These are phyloP conservation scores for Fusarium phyllophilum DNA, from an alignment of 2,329 filamentous ascomycete species.

Conservation along the genomic window DNA sequence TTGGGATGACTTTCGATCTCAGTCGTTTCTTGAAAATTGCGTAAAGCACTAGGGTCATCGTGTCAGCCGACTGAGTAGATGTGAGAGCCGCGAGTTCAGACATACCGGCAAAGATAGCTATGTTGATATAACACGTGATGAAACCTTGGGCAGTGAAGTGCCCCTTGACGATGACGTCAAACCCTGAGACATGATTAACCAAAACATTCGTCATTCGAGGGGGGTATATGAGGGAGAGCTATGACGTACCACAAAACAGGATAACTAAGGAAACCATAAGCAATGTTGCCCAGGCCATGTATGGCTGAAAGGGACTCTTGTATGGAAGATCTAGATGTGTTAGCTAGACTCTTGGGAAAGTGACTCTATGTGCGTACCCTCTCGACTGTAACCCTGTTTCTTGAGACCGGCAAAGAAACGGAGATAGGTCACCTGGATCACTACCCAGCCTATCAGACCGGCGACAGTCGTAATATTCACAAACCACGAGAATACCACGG, in stretches of 20 bases:
- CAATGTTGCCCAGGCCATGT: not conserved
- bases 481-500: not conserved
- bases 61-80: accelerated
- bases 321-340: not conserved
- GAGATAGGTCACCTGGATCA: not conserved
- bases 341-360: accelerated
- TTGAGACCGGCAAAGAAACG: not conserved
- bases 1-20: not conserved
- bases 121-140: not conserved
- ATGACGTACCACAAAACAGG: not conserved
- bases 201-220: accelerated
- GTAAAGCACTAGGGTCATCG: accelerated
- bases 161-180: not conserved
- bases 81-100: accelerated
- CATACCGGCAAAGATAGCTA: not conserved
- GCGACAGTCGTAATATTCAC: not conserved
- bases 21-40: not conserved
- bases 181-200: accelerated
- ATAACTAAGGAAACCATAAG: not conserved
- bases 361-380: accelerated
- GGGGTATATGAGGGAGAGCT: accelerated
- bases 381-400: not conserved
- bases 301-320: not conserved
- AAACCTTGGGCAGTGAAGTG: not conserved
- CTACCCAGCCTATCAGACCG: not conserved